Conservation (phyloP, 2,329 filamentous ascomycete genomes). For the Botrytis fabae region DNA sequence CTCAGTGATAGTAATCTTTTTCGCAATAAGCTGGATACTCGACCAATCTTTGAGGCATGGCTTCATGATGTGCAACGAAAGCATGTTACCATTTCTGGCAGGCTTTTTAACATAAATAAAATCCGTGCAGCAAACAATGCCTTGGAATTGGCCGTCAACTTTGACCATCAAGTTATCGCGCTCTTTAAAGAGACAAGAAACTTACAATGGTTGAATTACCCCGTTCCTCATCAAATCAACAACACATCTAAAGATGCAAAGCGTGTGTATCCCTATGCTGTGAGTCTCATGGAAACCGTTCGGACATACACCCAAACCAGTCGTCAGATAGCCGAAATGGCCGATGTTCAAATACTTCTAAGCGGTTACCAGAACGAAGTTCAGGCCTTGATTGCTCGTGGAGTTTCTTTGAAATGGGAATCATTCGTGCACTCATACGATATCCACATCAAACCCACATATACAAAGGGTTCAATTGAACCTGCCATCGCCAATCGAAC, state of each 20-base stretch:
- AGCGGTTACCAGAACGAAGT: conserved; percentile 92
- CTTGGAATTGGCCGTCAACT: conserved; percentile 89
- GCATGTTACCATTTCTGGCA: conserved; percentile 87
- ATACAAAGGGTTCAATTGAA: conserved; percentile 61
- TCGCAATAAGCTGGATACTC: conserved; percentile 92
- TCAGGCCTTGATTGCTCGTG: conserved; percentile 78
- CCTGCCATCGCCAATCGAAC: conserved; percentile 57
- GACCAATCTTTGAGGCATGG: conserved; percentile 94
- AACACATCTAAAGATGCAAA: conserved; percentile 99
- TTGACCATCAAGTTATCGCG: conserved; percentile 94
- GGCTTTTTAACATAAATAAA: conserved; percentile 84
- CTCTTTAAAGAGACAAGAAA: conserved; percentile 99
- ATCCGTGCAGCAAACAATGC: conserved; percentile 89
- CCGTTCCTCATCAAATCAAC: conserved; percentile 89
- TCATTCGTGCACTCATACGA: conserved; percentile 98
- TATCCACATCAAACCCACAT: conserved; percentile 69
- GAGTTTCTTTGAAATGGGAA: conserved; percentile 91
- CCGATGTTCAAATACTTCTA: conserved; percentile 81
- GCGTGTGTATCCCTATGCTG: conserved; percentile 94
- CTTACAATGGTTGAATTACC: conserved; percentile 90
- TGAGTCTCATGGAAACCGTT: conserved; percentile 99
- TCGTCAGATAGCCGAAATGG: conserved; percentile 80
- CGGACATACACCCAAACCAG: conserved; percentile 87
- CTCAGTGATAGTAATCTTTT: conserved; percentile 91
- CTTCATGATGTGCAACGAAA: conserved; percentile 83